These are phyloP conservation scores for Syzygium jambos DNA, from an alignment of 345 rosid genomes.

Conservation along the genomic window DNA sequence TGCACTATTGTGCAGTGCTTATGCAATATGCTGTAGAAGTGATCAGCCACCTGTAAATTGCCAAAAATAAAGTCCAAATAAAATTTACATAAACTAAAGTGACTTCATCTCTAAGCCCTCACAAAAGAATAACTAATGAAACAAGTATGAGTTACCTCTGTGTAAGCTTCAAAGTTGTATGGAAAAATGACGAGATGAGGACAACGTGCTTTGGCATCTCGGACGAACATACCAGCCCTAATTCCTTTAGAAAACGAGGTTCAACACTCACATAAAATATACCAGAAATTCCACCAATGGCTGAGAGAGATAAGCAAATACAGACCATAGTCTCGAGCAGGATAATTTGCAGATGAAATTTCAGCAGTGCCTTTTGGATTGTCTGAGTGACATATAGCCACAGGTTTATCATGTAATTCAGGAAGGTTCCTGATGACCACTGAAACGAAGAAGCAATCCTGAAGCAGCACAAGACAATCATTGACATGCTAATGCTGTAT, in stretches of 20 bases:
- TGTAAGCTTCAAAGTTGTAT: slow-evolving; percentile 85
- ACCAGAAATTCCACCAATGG: background rate
- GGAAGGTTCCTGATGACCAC: slow-evolving; percentile 74
- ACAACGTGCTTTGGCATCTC: slow-evolving; percentile 84
- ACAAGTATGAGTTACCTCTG: slow-evolving; percentile 39
- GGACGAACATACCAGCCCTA: slow-evolving; percentile 89
- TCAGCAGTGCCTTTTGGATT: slow-evolving; percentile 95
- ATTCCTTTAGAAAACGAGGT: slow-evolving; percentile 38
- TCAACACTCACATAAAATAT: background rate
- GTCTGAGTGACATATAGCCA: slow-evolving; percentile 90
- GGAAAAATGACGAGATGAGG: slow-evolving; percentile 79
- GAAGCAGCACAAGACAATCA: slow-evolving; percentile 11
- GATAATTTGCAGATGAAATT: slow-evolving; percentile 94
- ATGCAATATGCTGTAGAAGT: slow-evolving; percentile 75
- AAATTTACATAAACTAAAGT: background rate
- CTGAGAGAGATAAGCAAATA: slow-evolving; percentile 14
- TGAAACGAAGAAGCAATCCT: slow-evolving; percentile 95
- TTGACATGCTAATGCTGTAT: slow-evolving; percentile 1
- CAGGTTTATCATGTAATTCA: slow-evolving; percentile 70
- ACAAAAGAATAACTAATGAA: background rate
- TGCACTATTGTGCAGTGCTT: slow-evolving; percentile 79
- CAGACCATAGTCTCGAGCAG: slow-evolving; percentile 85
- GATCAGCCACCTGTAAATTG: slow-evolving; percentile 82
- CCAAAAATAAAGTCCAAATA: background rate
- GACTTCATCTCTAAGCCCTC: background rate